A percentile compares a stretch with the other conserved stretches of the same genome.
phyloP scores from a whole-genome alignment of 169 alveolate genomes.

The Cystoisospora suis region DNA sequence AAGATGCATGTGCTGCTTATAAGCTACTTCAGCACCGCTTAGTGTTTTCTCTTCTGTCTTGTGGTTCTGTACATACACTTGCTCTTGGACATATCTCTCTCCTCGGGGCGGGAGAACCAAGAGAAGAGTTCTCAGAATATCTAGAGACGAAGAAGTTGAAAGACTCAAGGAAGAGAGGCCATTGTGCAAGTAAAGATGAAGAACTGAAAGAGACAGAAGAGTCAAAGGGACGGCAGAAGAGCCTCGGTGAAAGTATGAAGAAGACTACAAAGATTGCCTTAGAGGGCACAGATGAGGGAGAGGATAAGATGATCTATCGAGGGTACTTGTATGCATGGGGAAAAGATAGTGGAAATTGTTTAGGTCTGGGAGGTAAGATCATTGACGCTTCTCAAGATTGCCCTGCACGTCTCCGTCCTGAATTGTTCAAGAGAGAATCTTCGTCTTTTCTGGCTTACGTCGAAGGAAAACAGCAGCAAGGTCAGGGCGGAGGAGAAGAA shows the following conservation, averaged over 20 bases:
- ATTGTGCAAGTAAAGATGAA: not conserved
- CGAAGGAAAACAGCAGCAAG: not conserved
- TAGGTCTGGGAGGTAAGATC: slow-evolving; percentile 31
- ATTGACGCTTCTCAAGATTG: not conserved
- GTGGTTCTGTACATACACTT: slow-evolving; percentile 56
- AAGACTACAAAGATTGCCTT: too few relatives aligned
- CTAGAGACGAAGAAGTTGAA: not conserved
- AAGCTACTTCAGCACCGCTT: not conserved
- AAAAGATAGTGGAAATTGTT: slow-evolving; percentile 47
- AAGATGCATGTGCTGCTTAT: not conserved
- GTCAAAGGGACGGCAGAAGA: not conserved
- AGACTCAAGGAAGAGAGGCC: not conserved
- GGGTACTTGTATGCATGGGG: slow-evolving; percentile 42
- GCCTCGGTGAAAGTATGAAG: too few relatives aligned
- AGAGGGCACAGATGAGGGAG: not conserved
- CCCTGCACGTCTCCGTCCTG: slow-evolving; percentile 28
- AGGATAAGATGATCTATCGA: not conserved
- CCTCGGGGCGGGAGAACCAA: not conserved
- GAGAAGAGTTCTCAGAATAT: not conserved
- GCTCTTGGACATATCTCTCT: not conserved
- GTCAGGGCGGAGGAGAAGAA: not conserved
- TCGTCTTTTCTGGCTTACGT: not conserved
- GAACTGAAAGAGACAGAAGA: not conserved
- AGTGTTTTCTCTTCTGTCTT: slow-evolving; percentile 41
- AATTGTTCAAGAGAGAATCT: not conserved